Base-by-base conservation (phyloP, 164 flowering plant species). In the Nymphaea colorata region DNA sequence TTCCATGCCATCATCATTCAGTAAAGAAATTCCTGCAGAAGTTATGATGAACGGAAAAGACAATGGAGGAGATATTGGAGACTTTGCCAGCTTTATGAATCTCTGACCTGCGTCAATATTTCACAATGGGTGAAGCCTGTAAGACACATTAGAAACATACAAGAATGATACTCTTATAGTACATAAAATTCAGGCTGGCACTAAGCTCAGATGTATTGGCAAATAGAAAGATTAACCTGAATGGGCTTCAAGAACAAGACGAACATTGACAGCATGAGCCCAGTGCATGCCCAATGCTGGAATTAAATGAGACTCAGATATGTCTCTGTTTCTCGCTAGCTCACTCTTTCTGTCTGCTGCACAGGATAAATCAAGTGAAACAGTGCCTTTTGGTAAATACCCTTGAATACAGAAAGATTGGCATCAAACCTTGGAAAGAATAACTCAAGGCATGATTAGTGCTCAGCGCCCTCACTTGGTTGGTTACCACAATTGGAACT, bases 201-300 rank as follows among this genome's bases (percentile, higher is more conserved):
- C 36, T 25, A 25, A 25, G 36, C 36, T 25, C 36, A 25, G 36
- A 25, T 25, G 36, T 25, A 47, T 47, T 47, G 11, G 11, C 55
- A 47, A 47, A 3, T 4, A 47, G 36, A 25, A 45, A 62, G 25
- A 47, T 74, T 12, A 66, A 87, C 97, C 94, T 84, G 88, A 82
- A 77, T 72, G 79, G 64, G 83, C 62, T 82, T 88, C 97, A 74
- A 91, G 86, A 61, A 91, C 80, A 66, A 91, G 83, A 71, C 91
- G 88, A 12, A 82, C 82, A 70, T 86, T 84, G 53, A 91, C 94
- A 70, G 94, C 84, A 82, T 91, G 97, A 66, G 97, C 94, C 97
- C 97, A 91, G 64, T 83, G 73, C 73, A 83, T 77, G 55, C 97
- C 97, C 64, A 91, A 70, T 69, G 93, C 94, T 69, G 93, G 91